These are phyloP conservation scores for Colletotrichum sansevieriae DNA, from an alignment of 2,329 filamentous ascomycete species.

Conservation along the genomic window DNA sequence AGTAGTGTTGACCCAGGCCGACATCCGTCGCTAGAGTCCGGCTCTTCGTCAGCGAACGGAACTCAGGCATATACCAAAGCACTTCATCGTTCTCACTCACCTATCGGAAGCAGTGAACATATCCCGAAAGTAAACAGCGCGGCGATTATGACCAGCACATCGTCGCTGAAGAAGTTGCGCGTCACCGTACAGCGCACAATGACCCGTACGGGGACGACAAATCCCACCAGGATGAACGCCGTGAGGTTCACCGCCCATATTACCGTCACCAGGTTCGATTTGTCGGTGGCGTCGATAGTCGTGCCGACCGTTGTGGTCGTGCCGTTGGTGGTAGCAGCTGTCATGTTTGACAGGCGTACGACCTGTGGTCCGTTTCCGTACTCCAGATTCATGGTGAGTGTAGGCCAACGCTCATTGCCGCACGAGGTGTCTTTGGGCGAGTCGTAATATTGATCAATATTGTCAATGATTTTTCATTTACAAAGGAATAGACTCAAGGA, in stretches of 20 bases:
- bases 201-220: conserved; percentile 27
- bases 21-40: conserved; percentile 21
- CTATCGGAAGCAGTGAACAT: conserved; percentile 31
- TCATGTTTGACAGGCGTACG: background rate
- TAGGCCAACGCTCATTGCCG: background rate
- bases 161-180: conserved; percentile 36
- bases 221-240: conserved; percentile 33
- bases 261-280: conserved; percentile 20
- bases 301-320: background rate
- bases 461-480: background rate
- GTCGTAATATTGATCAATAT: background rate
- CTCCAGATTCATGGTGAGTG: conserved; percentile 11
- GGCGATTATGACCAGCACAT: conserved; percentile 37
- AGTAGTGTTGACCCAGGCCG: conserved; percentile 35
- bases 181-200: conserved; percentile 37
- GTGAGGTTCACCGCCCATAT: conserved; percentile 39
- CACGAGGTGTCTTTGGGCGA: background rate
- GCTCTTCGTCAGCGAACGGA: background rate
- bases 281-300: background rate
- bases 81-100: conserved; percentile 7
- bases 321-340: background rate
- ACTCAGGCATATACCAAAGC: no score
- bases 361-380: conserved; percentile 9
- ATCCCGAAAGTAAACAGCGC: conserved; percentile 36
- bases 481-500: background rate